A percentile compares a stretch with the other conserved stretches of the same genome.
Evolutionary conservation across 805 yeast species (phyloP).

Genomic region (Starmerella stellata): DNA sequence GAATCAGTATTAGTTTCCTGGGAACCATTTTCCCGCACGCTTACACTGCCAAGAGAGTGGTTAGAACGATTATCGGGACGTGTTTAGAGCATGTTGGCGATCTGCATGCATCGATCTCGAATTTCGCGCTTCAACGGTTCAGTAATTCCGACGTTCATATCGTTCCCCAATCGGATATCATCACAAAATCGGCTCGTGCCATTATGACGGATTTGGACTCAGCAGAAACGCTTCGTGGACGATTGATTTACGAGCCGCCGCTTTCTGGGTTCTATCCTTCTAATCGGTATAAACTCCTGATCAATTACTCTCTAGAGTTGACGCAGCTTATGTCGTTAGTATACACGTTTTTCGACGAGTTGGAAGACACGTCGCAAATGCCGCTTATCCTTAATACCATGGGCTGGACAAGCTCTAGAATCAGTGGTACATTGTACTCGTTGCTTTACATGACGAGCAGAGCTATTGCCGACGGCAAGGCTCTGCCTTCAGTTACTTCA

Average conservation of each 20-base stretch:
- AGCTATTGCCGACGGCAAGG: slow-evolving; percentile 18
- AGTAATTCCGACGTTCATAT: slow-evolving; percentile 15
- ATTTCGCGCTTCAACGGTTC: slow-evolving; percentile 20
- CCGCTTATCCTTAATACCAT: slow-evolving; percentile 13
- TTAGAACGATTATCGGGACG: slow-evolving; percentile 19
- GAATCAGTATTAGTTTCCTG: slow-evolving; percentile 20
- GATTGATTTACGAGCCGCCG: slow-evolving; percentile 23
- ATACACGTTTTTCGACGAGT: slow-evolving; percentile 18
- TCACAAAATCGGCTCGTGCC: slow-evolving; percentile 13
- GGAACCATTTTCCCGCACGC: slow-evolving; percentile 22
- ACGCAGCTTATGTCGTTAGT: slow-evolving; percentile 16
- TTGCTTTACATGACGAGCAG: slow-evolving; percentile 21
- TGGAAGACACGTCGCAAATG: slow-evolving; percentile 16
- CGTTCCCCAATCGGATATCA: slow-evolving; percentile 14
- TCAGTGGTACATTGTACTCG: slow-evolving; percentile 20
- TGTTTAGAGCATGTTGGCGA: slow-evolving; percentile 18
- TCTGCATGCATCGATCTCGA: slow-evolving; percentile 19
- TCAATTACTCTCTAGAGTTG: slow-evolving; percentile 17
- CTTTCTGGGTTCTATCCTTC: slow-evolving; percentile 23
- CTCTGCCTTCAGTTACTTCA: slow-evolving; percentile 22
- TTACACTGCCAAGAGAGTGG: slow-evolving; percentile 20
- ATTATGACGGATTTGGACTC: slow-evolving; percentile 13
- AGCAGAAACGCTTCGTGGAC: slow-evolving; percentile 12
- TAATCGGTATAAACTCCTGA: slow-evolving; percentile 19
- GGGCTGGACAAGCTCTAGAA: slow-evolving; percentile 21